A percentile compares a stretch with the other conserved stretches of the same genome.
Evolutionary conservation across 768 basidiomycete genomes (phyloP).

Genomic region (Dictyophora rubrovolvata): DNA sequence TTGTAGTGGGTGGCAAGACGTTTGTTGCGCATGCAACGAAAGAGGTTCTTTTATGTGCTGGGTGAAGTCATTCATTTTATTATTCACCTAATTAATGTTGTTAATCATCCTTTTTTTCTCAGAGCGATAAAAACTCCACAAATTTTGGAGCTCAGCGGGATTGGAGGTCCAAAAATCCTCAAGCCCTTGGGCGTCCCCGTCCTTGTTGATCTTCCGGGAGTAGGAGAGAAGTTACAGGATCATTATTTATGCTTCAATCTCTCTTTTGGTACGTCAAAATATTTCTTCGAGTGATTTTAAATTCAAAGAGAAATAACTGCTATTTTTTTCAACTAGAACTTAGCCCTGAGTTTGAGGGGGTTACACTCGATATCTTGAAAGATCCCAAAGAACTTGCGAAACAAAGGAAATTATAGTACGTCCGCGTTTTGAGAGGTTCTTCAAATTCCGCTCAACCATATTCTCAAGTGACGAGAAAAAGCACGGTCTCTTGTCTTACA

Average conservation of each 20-base stretch:
- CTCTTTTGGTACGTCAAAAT: neutral
- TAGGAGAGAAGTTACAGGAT: conserved; percentile 57
- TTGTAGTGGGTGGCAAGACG: conserved; percentile 21
- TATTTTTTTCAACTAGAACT: neutral
- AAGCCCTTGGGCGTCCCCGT: conserved; percentile 35
- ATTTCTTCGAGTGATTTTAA: neutral
- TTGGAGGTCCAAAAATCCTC: conserved; percentile 46
- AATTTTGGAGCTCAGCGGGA: conserved; percentile 55
- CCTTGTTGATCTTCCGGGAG: conserved; percentile 61
- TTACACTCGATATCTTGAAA: neutral
- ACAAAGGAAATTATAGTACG: neutral
- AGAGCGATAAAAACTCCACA: conserved; percentile 37
- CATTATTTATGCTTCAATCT: conserved; percentile 16
- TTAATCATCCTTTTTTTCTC: neutral
- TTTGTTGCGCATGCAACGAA: conserved; percentile 31
- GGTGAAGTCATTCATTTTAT: neutral
- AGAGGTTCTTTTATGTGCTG: conserved; percentile 42
- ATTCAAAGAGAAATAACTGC: neutral
- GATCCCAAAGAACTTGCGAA: neutral
- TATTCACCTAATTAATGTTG: neutral
- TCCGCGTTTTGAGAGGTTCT: neutral
- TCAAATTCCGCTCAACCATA: neutral
- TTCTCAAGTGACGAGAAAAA: neutral
- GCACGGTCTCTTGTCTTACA: neutral
- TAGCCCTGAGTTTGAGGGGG: neutral